These are phyloP conservation scores for Acacia acuminata DNA, from an alignment of 306 rosid species.

Conservation along the genomic window DNA sequence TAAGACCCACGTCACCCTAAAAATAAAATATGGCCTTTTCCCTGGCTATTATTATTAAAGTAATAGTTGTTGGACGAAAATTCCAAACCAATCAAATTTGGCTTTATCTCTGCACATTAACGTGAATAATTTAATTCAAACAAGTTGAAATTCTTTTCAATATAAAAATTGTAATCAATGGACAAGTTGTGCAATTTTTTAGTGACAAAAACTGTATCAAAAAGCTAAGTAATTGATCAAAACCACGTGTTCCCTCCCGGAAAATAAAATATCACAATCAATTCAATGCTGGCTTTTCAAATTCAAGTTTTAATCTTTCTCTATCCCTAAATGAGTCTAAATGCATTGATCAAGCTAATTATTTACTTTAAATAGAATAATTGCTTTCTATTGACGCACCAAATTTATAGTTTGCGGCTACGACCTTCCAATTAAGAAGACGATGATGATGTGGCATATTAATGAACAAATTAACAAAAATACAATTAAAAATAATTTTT, in stretches of 20 bases:
- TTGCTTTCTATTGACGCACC: background rate
- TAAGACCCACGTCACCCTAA: background rate
- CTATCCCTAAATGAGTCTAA: background rate
- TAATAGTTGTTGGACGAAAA: slow-evolving; percentile 26
- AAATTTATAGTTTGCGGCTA: slow-evolving; percentile 30
- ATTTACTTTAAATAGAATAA: background rate
- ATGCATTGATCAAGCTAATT: background rate
- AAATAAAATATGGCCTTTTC: background rate
- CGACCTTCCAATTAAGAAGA: background rate
- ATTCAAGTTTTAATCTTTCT: slow-evolving; percentile 15
- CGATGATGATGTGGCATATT: background rate
- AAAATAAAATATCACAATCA: background rate
- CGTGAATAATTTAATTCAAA: slow-evolving; percentile 42
- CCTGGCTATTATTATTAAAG: background rate
- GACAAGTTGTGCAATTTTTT: slow-evolving; percentile 12
- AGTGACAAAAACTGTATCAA: background rate
- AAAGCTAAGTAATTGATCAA: slow-evolving; percentile 32
- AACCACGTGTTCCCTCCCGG: slow-evolving; percentile 24
- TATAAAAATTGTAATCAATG: slow-evolving; percentile 24
- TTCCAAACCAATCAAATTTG: slow-evolving; percentile 27
- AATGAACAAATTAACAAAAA: background rate
- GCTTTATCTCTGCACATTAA: slow-evolving; percentile 27
- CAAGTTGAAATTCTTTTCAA: slow-evolving; percentile 46
- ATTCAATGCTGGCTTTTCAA: slow-evolving; percentile 35
- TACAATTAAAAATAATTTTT: background rate